Conservation (phyloP, 805 yeast genomes). For the Alloascoidea africana region DNA sequence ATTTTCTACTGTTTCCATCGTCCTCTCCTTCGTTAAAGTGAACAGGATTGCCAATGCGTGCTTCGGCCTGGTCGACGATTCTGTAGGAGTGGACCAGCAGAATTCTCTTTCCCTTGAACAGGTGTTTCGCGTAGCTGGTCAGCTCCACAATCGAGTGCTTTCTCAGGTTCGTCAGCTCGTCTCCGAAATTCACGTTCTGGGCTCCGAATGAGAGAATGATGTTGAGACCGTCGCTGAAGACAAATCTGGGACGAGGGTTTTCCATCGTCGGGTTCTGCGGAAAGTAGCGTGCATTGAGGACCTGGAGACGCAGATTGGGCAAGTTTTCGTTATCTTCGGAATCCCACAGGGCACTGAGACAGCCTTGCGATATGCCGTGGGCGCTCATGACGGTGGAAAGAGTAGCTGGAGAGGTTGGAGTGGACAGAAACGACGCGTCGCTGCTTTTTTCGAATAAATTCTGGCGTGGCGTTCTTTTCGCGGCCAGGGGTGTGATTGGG, state of each 20-base stretch:
- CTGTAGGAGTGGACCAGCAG: background rate
- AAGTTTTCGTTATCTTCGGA: background rate
- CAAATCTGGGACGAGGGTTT: background rate
- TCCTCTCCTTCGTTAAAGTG: background rate
- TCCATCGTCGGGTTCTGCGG: background rate
- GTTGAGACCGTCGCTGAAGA: background rate
- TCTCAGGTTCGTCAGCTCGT: background rate
- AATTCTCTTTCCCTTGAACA: background rate
- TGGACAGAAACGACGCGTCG: too few relatives aligned
- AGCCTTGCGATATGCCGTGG: background rate
- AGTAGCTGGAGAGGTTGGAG: too few relatives aligned
- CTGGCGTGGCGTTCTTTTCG: too few relatives aligned
- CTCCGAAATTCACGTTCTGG: background rate
- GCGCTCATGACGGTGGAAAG: too few relatives aligned
- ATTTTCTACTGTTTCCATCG: background rate
- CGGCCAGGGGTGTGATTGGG: too few relatives aligned
- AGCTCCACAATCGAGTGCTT: background rate
- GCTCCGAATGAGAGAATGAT: background rate
- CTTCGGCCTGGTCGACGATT: background rate
- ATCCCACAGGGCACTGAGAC: background rate
- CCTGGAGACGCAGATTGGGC: background rate
- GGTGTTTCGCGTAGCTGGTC: slow-evolving; percentile 1
- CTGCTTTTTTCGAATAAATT: too few relatives aligned
- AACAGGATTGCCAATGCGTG: background rate
- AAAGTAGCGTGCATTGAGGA: background rate